These are phyloP conservation scores for Colletotrichum simmondsii DNA, from an alignment of 2,329 filamentous ascomycete genomes.

Conservation along the genomic window DNA sequence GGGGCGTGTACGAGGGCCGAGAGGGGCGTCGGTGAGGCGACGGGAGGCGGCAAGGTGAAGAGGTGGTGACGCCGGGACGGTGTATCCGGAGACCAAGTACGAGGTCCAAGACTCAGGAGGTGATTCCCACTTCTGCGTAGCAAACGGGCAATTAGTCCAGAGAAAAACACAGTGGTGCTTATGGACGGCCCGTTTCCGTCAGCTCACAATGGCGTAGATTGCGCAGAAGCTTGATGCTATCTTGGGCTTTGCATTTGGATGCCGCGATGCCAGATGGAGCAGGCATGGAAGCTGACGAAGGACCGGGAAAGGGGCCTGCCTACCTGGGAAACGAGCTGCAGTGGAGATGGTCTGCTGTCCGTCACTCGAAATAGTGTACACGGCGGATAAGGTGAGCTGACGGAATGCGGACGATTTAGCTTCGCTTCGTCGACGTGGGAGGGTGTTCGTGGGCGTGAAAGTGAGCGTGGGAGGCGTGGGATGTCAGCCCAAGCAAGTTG, in stretches of 20 bases:
- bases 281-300: conserved; percentile 7
- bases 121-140: conserved; percentile 2
- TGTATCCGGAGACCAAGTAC: not conserved
- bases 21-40: conserved; percentile 27
- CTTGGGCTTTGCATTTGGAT: not conserved
- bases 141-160: conserved; percentile 1
- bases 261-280: too few relatives aligned
- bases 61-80: conserved; percentile 13
- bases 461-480: not conserved
- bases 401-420: not conserved
- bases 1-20: not conserved
- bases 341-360: conserved; percentile 2
- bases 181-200: conserved; percentile 18
- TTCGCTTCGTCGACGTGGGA: not conserved
- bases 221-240: not conserved
- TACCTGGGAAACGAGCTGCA: conserved; percentile 25
- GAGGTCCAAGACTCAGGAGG: not conserved
- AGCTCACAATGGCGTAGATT: conserved; percentile 24
- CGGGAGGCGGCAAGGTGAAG: conserved; percentile 10
- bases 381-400: conserved; percentile 8
- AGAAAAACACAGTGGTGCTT: not conserved
- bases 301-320: not conserved
- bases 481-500: conserved; percentile 11
- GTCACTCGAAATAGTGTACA: not conserved
- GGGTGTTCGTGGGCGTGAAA: not conserved